These are phyloP conservation scores for Penicillium sp. DNA, from an alignment of 2,329 filamentous ascomycete species.

Conservation along the genomic window DNA sequence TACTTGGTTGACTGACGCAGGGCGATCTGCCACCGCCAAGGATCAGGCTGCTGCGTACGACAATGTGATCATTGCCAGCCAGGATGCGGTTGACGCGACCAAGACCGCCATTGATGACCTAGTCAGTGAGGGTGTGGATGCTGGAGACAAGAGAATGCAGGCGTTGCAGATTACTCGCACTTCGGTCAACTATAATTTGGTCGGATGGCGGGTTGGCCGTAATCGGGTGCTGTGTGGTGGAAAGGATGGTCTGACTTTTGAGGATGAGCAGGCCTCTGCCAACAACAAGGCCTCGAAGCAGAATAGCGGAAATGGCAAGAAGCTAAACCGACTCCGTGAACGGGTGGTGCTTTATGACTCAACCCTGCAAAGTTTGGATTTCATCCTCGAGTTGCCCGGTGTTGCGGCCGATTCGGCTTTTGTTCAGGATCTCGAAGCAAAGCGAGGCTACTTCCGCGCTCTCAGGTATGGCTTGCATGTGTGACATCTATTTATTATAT, in stretches of 20 bases:
- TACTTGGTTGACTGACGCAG: constrained; percentile 46
- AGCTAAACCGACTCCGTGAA: constrained; percentile 78
- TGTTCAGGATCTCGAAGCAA: constrained; percentile 73
- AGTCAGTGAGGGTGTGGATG: constrained; percentile 75
- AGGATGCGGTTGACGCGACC: constrained; percentile 91
- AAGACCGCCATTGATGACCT: constrained; percentile 93
- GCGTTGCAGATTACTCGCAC: constrained; percentile 88
- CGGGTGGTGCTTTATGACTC: constrained; percentile 88
- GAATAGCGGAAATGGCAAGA: constrained; percentile 70
- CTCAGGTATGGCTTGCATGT: constrained; percentile 64
- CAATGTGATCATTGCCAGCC: constrained; percentile 81
- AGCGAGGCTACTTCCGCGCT: constrained; percentile 80
- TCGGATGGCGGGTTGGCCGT: constrained; percentile 91
- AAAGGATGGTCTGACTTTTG: constrained; percentile 70
- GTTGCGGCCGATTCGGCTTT: constrained; percentile 81
- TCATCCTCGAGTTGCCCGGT: constrained; percentile 84
- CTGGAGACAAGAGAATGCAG: constrained; percentile 85
- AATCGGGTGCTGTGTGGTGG: constrained; percentile 86
- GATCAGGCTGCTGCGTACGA: constrained; percentile 88
- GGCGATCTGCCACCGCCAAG: constrained; percentile 43
- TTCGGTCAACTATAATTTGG: constrained; percentile 88
- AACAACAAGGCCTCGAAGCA: constrained; percentile 53
- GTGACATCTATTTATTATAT: background rate
- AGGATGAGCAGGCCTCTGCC: constrained; percentile 52
- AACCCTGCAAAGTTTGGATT: constrained; percentile 85